Evolutionary conservation across 2,329 filamentous ascomycete genomes (phyloP).

Genomic region (Cladosporium austrohemisphaericum): DNA sequence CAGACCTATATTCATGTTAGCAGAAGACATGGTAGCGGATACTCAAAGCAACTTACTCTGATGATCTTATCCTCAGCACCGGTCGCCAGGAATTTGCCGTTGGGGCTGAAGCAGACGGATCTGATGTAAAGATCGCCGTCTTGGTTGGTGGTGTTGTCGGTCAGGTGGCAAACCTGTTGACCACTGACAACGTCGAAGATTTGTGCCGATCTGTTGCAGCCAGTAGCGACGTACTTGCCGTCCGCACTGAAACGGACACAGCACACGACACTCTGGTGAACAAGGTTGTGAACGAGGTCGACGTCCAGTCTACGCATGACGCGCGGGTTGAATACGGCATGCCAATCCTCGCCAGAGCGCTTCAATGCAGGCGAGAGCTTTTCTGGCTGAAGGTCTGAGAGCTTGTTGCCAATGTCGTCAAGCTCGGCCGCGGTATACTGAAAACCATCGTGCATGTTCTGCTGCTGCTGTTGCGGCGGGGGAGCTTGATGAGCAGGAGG

Average conservation of each 20-base stretch:
- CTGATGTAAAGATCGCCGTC: slow-evolving; percentile 93
- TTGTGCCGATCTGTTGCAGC: slow-evolving; percentile 97
- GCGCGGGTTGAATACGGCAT: slow-evolving; percentile 91
- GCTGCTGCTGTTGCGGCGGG: slow-evolving; percentile 43
- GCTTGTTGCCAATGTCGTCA: slow-evolving; percentile 59
- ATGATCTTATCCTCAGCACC: slow-evolving; percentile 98
- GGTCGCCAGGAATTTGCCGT: slow-evolving; percentile 88
- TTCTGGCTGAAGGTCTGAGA: slow-evolving; percentile 84
- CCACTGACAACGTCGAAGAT: slow-evolving; percentile 92
- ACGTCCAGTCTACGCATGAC: slow-evolving; percentile 88
- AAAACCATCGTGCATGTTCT: slow-evolving; percentile 22
- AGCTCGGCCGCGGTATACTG: slow-evolving; percentile 33
- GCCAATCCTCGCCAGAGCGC: slow-evolving; percentile 89
- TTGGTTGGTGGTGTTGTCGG: slow-evolving; percentile 82
- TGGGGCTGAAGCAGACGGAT: slow-evolving; percentile 97
- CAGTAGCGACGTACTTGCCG: slow-evolving; percentile 91
- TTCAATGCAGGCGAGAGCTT: slow-evolving; percentile 81
- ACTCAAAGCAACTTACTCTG: slow-evolving; percentile 40
- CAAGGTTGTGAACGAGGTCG: slow-evolving; percentile 86
- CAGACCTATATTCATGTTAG: slow-evolving; percentile 62
- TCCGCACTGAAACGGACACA: slow-evolving; percentile 96
- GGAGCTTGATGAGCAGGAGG: slow-evolving; percentile 47
- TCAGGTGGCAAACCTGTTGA: slow-evolving; percentile 81
- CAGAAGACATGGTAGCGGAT: not conserved
- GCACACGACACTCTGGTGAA: slow-evolving; percentile 95